These are phyloP conservation scores for Candida adriatica DNA, from an alignment of 805 yeast species.

Conservation along the genomic window DNA sequence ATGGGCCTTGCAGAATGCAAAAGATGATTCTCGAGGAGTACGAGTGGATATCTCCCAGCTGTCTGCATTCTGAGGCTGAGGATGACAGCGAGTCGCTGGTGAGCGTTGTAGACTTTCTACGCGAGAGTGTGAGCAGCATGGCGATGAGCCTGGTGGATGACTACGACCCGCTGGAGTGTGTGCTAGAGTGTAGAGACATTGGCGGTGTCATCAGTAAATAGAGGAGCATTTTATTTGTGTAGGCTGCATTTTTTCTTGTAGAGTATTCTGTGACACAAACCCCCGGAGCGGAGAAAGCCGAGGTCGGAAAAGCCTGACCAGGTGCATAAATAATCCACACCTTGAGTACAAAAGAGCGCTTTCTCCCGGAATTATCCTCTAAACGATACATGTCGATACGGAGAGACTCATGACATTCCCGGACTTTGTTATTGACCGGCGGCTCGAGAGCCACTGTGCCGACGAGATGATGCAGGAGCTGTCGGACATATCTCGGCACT, in stretches of 20 bases:
- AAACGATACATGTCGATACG: not conserved
- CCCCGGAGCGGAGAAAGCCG: no score
- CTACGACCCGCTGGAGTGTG: slow-evolving; percentile 11
- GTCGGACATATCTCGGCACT: slow-evolving; percentile 1
- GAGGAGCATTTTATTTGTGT: no score
- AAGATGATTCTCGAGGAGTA: no score
- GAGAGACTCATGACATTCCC: slow-evolving; percentile 11
- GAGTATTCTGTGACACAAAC: no score
- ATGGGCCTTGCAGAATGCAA: no score
- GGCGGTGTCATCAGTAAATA: no score
- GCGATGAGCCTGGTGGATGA: slow-evolving; percentile 10
- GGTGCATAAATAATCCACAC: no score
- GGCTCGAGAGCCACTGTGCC: slow-evolving; percentile 13
- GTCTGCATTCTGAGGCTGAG: slow-evolving; percentile 4
- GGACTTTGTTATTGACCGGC: slow-evolving; percentile 17
- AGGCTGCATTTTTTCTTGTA: no score
- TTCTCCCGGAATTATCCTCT: not conserved
- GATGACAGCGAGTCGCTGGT: slow-evolving; percentile 6
- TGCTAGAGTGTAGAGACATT: no score
- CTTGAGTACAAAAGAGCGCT: no score
- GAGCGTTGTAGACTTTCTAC: slow-evolving; percentile 16
- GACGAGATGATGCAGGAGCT: slow-evolving; percentile 7
- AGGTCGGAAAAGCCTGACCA: no score
- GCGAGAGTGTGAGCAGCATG: slow-evolving; percentile 14
- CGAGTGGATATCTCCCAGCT: no score